Base-by-base conservation (phyloP, 2,329 filamentous ascomycete species). In the Niveomyces coronatus region DNA sequence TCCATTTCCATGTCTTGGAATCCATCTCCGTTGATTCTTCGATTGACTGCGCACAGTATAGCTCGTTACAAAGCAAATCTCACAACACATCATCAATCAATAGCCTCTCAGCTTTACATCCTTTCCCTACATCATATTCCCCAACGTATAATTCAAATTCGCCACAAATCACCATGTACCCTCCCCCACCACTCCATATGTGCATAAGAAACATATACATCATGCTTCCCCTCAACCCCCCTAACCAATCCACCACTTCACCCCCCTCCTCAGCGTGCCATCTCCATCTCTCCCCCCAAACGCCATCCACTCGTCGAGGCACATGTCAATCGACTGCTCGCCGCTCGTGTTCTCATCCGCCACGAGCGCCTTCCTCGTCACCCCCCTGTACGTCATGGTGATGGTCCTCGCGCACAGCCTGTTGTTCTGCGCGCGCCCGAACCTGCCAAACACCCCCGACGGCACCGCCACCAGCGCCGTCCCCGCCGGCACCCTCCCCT, bases 241-340 rank as follows among this genome's bases (percentile, higher is more conserved):
- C 32, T 20, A 41, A n/a, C 11, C 36, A 17, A 43, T 43, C 9
- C 31, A 27, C 40, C 40, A 43, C 28, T 39, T 43, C 23, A 43
- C 24, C 13, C 20, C 27, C 2, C 19, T 15, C n/a, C 31, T 31
- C 3, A 43, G 31, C 4, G 36, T 43, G 9, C 40, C 40, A n/a
- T 43, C 40, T 10, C 36, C 32, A 16, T 43, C 40, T 20, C 37
- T 34, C 32, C 40, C 40, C 4, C 36, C 35, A 17, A 43, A 43
- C 9, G 40, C 40, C 36, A 39, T 35, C 40, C 40, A 43, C 17
- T 39, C 32, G n/a, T 31, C 36, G 11, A 43, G 28, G 14, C 40
- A 43, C 40, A 43, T 43, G 15, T 43, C 40, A 18, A 49, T 41
- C 11, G 41, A 44, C 36, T 48, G 47, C 32, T 55, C 51, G 45